These are phyloP conservation scores for Fusarium sp. DNA, from an alignment of 2,329 filamentous ascomycete species.

Conservation along the genomic window DNA sequence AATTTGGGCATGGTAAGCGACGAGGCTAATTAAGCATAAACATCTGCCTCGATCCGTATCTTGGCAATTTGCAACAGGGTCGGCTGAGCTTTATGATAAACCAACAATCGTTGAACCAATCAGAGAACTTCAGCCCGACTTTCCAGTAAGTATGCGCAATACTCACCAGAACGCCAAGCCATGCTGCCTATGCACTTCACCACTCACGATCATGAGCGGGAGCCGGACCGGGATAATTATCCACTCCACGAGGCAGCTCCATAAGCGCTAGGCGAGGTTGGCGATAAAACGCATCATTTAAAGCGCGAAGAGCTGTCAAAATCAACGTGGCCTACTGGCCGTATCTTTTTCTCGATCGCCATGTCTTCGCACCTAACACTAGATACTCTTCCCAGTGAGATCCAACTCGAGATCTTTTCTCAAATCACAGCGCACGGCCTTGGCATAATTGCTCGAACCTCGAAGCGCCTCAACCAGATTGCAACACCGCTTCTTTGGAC, in stretches of 20 bases:
- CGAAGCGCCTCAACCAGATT: background rate
- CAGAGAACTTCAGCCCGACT: background rate
- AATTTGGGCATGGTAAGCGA: background rate
- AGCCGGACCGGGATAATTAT: background rate
- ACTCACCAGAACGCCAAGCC: background rate
- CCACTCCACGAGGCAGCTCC: background rate
- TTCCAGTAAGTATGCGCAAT: background rate
- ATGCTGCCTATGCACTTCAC: background rate
- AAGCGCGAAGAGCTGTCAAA: background rate
- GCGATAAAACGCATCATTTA: background rate
- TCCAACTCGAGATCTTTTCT: background rate
- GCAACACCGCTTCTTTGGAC: slow-evolving; percentile 20
- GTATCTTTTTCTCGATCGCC: background rate
- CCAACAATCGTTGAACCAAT: background rate
- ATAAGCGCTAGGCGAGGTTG: background rate
- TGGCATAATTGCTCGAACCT: background rate
- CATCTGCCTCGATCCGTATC: no score
- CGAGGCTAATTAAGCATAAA: background rate
- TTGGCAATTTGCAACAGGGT: no score
- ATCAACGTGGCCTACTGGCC: background rate
- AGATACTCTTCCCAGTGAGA: background rate
- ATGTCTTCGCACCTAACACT: background rate
- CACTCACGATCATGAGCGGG: background rate
- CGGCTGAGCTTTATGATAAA: background rate
- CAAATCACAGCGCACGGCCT: background rate